Evolutionary conservation across 2,329 filamentous ascomycete species (phyloP).

Genomic region (Penicillium digitatum): DNA sequence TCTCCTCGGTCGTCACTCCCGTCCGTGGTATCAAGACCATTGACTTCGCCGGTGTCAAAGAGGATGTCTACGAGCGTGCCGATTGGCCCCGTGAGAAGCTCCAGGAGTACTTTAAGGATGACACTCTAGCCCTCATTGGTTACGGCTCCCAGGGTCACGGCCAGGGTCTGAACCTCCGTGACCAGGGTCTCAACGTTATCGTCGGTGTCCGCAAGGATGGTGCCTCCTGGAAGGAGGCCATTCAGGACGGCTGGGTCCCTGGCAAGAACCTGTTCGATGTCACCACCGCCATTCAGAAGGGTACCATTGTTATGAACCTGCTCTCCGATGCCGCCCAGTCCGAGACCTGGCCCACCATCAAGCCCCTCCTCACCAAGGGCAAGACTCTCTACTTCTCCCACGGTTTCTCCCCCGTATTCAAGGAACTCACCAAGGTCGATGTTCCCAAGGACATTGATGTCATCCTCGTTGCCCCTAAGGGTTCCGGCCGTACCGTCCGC

Average conservation of each 20-base stretch:
- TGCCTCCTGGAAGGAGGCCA: constrained; percentile 95
- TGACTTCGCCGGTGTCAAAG: constrained; percentile 94
- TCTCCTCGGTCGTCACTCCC: constrained; percentile 43
- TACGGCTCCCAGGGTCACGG: constrained; percentile 98
- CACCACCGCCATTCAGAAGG: constrained; percentile 88
- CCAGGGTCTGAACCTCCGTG: constrained; percentile 98
- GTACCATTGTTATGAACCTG: constrained; percentile 98
- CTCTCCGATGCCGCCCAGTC: constrained; percentile 96
- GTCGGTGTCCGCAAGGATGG: constrained; percentile 98
- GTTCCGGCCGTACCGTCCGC: constrained; percentile 96
- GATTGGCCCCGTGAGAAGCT: constrained; percentile 99
- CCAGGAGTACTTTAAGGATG: constrained; percentile 99
- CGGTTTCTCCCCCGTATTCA: constrained; percentile 99
- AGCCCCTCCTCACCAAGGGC: constrained; percentile 96
- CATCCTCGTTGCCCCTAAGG: constrained; percentile 99
- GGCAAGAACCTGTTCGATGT: constrained; percentile 99
- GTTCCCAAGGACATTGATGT: constrained; percentile 94
- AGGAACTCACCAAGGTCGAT: constrained; percentile 98
- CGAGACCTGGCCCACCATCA: constrained; percentile 97
- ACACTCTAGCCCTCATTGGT: constrained; percentile 97
- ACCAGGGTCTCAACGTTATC: constrained; percentile 99
- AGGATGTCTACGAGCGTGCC: constrained; percentile 93
- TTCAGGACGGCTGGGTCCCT: constrained; percentile 95
- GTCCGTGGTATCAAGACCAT: constrained; percentile 92
- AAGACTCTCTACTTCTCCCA: constrained; percentile 99